Evolutionary conservation across 805 yeast species (phyloP).

Genomic region (Teunomyces cretensis): DNA sequence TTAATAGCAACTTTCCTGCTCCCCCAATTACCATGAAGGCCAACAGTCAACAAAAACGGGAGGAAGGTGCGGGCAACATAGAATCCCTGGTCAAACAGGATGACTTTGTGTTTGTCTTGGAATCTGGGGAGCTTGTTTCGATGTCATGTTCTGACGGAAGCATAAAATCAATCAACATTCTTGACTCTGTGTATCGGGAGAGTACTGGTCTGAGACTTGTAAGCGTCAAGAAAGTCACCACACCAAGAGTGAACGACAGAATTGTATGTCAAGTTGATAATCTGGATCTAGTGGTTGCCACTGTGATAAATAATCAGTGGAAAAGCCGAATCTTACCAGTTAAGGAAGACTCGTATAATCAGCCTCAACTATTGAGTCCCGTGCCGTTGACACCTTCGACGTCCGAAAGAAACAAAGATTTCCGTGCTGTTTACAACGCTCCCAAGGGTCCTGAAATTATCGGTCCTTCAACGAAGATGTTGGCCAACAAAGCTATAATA

Average conservation of each 20-base stretch:
- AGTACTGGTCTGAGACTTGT: conserved; percentile 26
- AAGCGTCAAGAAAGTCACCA: conserved; percentile 54
- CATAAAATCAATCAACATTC: conserved; percentile 27
- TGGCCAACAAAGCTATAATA: conserved; percentile 39
- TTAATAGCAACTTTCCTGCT: conserved; percentile 38
- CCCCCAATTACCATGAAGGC: conserved; percentile 17
- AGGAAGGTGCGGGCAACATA: conserved; percentile 5
- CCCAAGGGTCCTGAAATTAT: not conserved
- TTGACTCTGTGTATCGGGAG: conserved; percentile 19
- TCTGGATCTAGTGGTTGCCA: conserved; percentile 58
- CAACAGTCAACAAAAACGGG: conserved; percentile 5
- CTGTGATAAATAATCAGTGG: conserved; percentile 68
- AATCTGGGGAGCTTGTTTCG: conserved; percentile 49
- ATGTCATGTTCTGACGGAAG: conserved; percentile 52
- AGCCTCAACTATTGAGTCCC: conserved; percentile 15
- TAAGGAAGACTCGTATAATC: conserved; percentile 47
- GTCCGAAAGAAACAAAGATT: not conserved
- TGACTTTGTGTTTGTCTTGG: conserved; percentile 55
- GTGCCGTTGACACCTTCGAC: conserved; percentile 1
- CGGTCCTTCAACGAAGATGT: conserved; percentile 8
- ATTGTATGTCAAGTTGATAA: conserved; percentile 53
- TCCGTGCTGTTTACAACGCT: not conserved
- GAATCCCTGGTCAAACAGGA: conserved; percentile 25
- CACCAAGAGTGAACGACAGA: conserved; percentile 76
- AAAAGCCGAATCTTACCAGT: conserved; percentile 51